Conservation (phyloP, 768 basidiomycete species). For the Infundibulicybe gibba region DNA sequence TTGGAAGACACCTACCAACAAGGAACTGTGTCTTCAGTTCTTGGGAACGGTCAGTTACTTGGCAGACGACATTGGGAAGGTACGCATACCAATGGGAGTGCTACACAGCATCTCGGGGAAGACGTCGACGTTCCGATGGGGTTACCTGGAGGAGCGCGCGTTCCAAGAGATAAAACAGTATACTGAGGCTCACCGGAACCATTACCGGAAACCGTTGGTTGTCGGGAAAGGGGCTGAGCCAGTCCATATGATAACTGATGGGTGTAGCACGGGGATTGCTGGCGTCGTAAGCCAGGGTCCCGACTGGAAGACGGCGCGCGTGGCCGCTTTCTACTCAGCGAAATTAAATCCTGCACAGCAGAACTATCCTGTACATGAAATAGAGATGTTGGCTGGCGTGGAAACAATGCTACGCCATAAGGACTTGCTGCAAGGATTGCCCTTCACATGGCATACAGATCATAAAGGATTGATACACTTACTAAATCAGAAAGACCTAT, state of each 20-base stretch:
- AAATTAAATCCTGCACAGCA: constrained; percentile 27
- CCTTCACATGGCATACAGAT: constrained; percentile 22
- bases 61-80: too few relatives aligned
- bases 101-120: constrained; percentile 16
- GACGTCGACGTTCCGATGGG: constrained; percentile 13
- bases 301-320: too few relatives aligned
- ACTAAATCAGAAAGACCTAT: constrained; percentile 27
- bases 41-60: too few relatives aligned
- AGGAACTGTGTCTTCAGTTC: too few relatives aligned
- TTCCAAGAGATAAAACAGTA: not conserved
- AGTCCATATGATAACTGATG: constrained; percentile 28
- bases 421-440: constrained; percentile 21
- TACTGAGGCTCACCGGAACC: too few relatives aligned
- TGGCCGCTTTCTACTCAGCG: constrained; percentile 27
- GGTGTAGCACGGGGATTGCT: too few relatives aligned
- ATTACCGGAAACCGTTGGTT: too few relatives aligned
- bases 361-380: constrained; percentile 33
- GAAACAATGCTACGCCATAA: constrained; percentile 28
- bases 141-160: too few relatives aligned
- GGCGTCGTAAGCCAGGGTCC: constrained; percentile 23
- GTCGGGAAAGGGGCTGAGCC: too few relatives aligned
- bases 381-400: constrained; percentile 30
- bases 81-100: constrained; percentile 25
- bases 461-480: constrained; percentile 27
- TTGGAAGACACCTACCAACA: too few relatives aligned